Evolutionary conservation across 805 yeast genomes (phyloP).

Genomic region (Trichomonascus vanleenenianus): DNA sequence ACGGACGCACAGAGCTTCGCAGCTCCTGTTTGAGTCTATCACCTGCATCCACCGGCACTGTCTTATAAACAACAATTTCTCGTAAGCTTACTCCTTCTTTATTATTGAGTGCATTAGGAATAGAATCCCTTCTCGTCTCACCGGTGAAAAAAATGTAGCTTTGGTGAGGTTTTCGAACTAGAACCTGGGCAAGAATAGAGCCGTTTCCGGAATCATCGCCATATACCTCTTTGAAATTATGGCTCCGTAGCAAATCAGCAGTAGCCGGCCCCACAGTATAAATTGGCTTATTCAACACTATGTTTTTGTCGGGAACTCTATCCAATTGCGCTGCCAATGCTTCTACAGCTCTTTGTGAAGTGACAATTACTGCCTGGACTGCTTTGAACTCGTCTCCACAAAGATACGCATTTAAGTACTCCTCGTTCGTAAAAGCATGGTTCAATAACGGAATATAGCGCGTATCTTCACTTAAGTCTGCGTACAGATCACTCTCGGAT

Average conservation of each 20-base stretch:
- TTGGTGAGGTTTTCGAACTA: conserved; percentile 33
- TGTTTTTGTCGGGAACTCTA: background rate
- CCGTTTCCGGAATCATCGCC: conserved; percentile 91
- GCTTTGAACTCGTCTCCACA: conserved; percentile 35
- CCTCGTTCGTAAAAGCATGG: conserved; percentile 50
- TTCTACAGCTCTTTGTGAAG: conserved; percentile 90
- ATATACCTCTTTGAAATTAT: conserved; percentile 60
- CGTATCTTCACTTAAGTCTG: conserved; percentile 36
- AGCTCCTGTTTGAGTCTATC: background rate
- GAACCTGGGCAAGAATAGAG: conserved; percentile 52
- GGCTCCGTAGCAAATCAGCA: conserved; percentile 40
- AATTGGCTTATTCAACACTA: conserved; percentile 33
- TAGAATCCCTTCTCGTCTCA: conserved; percentile 69
- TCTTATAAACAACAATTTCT: conserved; percentile 65
- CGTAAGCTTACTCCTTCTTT: conserved; percentile 37
- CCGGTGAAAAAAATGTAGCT: conserved; percentile 69
- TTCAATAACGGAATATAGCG: conserved; percentile 66
- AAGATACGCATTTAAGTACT: conserved; percentile 39
- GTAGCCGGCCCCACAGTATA: conserved; percentile 95
- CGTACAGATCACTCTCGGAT: conserved; percentile 64
- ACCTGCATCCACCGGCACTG: conserved; percentile 32
- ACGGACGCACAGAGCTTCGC: conserved; percentile 28
- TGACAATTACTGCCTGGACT: conserved; percentile 55
- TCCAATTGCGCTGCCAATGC: conserved; percentile 27
- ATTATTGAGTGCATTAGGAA: conserved; percentile 51